These are phyloP conservation scores for cucumber (Cucumis sativus) DNA, from an alignment of 306 rosid species.

Conservation along the genomic window DNA sequence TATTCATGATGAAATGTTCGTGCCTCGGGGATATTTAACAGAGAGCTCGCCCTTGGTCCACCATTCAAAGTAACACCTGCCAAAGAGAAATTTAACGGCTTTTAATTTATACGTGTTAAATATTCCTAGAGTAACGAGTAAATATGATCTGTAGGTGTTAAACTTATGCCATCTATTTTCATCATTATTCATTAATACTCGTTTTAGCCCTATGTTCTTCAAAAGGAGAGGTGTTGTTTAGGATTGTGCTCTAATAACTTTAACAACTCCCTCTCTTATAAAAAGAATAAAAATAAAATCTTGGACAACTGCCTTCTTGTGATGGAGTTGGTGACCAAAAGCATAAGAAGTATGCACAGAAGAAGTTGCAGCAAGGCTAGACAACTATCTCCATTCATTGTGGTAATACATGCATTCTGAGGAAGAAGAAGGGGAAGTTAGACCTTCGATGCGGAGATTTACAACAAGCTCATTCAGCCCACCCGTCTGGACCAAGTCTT, in stretches of 20 bases:
- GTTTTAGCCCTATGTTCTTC: not conserved
- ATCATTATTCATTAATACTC: not conserved
- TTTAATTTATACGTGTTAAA: not conserved
- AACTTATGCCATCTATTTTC: not conserved
- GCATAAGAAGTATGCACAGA: not conserved
- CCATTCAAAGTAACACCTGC: conserved; percentile 77
- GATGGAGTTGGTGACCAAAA: not conserved
- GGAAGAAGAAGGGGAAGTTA: not conserved
- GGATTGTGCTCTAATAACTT: not conserved
- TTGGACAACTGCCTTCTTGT: not conserved
- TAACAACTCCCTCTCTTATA: not conserved
- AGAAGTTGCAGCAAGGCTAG: not conserved
- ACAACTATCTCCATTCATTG: not conserved
- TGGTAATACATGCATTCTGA: not conserved
- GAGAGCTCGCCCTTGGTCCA: conserved; percentile 67
- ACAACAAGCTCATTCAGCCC: conserved; percentile 47
- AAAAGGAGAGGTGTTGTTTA: not conserved
- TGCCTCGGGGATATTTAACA: conserved; percentile 58
- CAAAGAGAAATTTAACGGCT: conserved; percentile 2
- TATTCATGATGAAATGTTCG: conserved; percentile 73
- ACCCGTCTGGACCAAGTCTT: conserved; percentile 38
- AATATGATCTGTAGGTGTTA: not conserved
- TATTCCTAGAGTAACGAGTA: not conserved
- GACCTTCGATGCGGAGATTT: conserved; percentile 67
- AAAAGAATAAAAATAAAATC: not conserved